A percentile compares a stretch with the other conserved stretches of the same genome.
phyloP scores from a whole-genome alignment of 768 basidiomycete species.

The Brasilioporus rufonigricans region DNA sequence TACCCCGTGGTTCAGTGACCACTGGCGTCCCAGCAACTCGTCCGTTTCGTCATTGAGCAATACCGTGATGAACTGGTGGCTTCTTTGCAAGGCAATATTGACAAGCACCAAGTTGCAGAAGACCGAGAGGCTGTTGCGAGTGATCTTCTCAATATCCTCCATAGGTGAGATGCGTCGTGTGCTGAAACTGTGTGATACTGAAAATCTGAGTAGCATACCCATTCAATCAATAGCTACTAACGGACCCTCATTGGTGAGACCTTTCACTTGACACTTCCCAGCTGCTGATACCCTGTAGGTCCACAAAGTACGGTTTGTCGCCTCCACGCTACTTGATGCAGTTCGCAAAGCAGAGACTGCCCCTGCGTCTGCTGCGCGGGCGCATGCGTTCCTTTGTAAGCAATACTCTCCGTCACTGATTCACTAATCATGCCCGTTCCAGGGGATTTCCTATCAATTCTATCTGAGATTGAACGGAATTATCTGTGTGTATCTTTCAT shows the following conservation, averaged over 20 bases:
- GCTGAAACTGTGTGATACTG: constrained; percentile 2
- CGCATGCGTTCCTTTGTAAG: constrained; percentile 84
- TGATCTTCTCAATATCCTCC: constrained; percentile 82
- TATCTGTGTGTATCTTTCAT: constrained; percentile 58
- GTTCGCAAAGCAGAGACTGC: constrained; percentile 79
- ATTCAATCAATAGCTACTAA: constrained; percentile 92
- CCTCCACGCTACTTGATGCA: constrained; percentile 83
- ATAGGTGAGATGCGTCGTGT: constrained; percentile 47
- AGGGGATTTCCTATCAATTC: constrained; percentile 92
- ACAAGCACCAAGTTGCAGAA: constrained; percentile 64
- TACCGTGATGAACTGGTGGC: constrained; percentile 83
- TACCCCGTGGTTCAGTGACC: not conserved
- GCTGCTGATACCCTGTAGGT: constrained; percentile 45
- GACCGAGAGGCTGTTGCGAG: constrained; percentile 84
- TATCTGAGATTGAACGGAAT: constrained; percentile 89
- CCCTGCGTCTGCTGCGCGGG: constrained; percentile 77
- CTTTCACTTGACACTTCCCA: not conserved
- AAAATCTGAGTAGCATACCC: constrained; percentile 60
- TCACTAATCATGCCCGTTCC: constrained; percentile 5
- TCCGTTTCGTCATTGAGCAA: constrained; percentile 89
- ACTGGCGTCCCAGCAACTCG: constrained; percentile 67
- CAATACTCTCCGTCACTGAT: not conserved
- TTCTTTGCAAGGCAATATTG: constrained; percentile 61
- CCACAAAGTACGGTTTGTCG: constrained; percentile 91
- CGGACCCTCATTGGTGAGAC: constrained; percentile 68